These are phyloP conservation scores for Penicillium maclennaniae DNA, from an alignment of 495 filamentous ascomycete genomes.

Conservation along the genomic window DNA sequence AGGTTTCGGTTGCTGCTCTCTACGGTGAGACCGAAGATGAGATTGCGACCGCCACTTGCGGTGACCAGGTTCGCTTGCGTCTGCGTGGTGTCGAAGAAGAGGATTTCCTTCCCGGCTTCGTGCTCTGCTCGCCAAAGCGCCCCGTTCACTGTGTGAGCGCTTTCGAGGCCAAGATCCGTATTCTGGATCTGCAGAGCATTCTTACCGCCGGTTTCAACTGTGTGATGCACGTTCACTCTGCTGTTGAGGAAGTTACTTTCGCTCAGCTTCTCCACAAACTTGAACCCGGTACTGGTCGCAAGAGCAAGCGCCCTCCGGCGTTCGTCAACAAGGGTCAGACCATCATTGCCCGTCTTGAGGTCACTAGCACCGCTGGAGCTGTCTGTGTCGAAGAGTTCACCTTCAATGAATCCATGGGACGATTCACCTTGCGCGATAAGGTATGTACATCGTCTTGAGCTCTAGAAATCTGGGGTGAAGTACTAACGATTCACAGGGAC, in stretches of 20 bases:
- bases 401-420: slow-evolving; percentile 89
- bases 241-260: slow-evolving; percentile 94
- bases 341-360: slow-evolving; percentile 88
- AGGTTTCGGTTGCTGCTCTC: slow-evolving; percentile 71
- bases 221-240: slow-evolving; percentile 84
- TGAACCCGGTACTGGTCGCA: slow-evolving; percentile 91
- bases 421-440: slow-evolving; percentile 93
- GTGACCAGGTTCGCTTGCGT: slow-evolving; percentile 91
- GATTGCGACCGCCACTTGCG: slow-evolving; percentile 70
- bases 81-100: slow-evolving; percentile 95
- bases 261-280: slow-evolving; percentile 83
- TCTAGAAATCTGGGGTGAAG: slow-evolving; percentile 14
- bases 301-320: slow-evolving; percentile 86
- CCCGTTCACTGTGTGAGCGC: slow-evolving; percentile 83
- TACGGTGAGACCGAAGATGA: slow-evolving; percentile 98
- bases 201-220: slow-evolving; percentile 87
- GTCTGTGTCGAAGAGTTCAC: slow-evolving; percentile 93
- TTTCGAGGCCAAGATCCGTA: slow-evolving; percentile 95
- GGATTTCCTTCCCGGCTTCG: slow-evolving; percentile 94
- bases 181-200: slow-evolving; percentile 94
- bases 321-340: slow-evolving; percentile 90
- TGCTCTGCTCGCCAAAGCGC: slow-evolving; percentile 87
- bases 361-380: slow-evolving; percentile 75
- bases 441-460: slow-evolving; percentile 40
- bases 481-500: slow-evolving; percentile 54